Percentiles rank a stretch among this genome's conserved stretches.
phyloP scores from a whole-genome alignment of 2,329 filamentous ascomycete genomes.

The Aspergillus jensenii region DNA sequence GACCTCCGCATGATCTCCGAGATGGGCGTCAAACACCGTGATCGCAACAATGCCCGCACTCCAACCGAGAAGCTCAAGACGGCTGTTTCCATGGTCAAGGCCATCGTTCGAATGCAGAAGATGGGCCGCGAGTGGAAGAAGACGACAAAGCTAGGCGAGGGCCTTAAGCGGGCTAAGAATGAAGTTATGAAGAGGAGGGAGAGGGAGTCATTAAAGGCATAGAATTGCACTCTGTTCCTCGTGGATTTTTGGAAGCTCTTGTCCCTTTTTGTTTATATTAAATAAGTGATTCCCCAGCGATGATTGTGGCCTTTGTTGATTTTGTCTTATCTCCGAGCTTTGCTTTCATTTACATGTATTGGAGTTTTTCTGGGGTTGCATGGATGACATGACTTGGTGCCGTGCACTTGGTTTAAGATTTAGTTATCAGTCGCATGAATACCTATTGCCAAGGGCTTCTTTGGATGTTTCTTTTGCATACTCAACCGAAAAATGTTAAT shows the following conservation, averaged over 20 bases:
- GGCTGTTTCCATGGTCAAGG: constrained; percentile 44
- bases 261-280: constrained; percentile 3
- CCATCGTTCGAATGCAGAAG: constrained; percentile 46
- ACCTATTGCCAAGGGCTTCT: background rate
- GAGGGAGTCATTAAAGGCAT: constrained; percentile 18
- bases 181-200: constrained; percentile 42
- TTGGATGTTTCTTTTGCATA: constrained; percentile 12
- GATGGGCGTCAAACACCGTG: constrained; percentile 66
- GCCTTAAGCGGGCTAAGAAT: constrained; percentile 43
- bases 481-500: constrained; percentile 11
- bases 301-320: background rate
- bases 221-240: background rate
- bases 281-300: constrained; percentile 5
- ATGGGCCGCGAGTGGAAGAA: constrained; percentile 47
- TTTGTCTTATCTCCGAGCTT: background rate
- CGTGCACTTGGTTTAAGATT: background rate
- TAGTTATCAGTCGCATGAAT: background rate
- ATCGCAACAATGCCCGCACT: constrained; percentile 29
- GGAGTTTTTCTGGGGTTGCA: constrained; percentile 5
- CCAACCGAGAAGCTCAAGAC: constrained; percentile 44
- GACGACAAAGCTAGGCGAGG: constrained; percentile 44
- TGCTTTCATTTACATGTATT: background rate
- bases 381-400: background rate
- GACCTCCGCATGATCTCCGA: constrained; percentile 82
- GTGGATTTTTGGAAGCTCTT: background rate